A percentile compares a stretch with the other conserved stretches of the same genome.
phyloP scores from a whole-genome alignment of 345 rosid species.

The Punica granatum region DNA sequence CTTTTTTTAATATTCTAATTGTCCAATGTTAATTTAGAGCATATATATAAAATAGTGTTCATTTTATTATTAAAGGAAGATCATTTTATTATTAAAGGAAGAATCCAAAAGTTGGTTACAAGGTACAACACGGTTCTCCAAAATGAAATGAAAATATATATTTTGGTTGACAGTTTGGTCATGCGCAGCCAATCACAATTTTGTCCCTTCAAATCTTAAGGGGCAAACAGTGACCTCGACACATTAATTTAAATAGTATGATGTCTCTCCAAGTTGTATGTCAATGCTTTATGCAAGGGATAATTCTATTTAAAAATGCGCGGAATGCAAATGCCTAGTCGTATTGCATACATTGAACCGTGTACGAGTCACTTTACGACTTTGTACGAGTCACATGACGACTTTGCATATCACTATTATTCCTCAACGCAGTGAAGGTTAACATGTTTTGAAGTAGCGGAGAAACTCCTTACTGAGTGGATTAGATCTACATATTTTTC shows the following conservation, averaged over 20 bases:
- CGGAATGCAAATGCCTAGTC: background rate
- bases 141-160: no score
- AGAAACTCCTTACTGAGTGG: background rate
- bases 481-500: background rate
- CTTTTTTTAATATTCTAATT: no score
- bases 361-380: background rate
- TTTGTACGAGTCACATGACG: no score
- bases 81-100: no score
- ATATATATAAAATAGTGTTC: no score
- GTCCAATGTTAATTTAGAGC: no score
- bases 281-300: background rate
- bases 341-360: background rate
- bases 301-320: background rate
- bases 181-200: background rate
- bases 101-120: background rate
- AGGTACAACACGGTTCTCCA: background rate
- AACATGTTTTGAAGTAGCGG: background rate
- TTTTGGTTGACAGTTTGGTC: background rate
- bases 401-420: background rate
- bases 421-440: no score
- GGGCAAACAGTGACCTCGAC: background rate
- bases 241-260: background rate
- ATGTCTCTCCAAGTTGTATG: background rate
- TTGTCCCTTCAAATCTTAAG: background rate
- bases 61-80: no score